These are phyloP conservation scores for Magnusiomyces tetraspermus DNA, from an alignment of 1,139 yeast species.

Conservation along the genomic window DNA sequence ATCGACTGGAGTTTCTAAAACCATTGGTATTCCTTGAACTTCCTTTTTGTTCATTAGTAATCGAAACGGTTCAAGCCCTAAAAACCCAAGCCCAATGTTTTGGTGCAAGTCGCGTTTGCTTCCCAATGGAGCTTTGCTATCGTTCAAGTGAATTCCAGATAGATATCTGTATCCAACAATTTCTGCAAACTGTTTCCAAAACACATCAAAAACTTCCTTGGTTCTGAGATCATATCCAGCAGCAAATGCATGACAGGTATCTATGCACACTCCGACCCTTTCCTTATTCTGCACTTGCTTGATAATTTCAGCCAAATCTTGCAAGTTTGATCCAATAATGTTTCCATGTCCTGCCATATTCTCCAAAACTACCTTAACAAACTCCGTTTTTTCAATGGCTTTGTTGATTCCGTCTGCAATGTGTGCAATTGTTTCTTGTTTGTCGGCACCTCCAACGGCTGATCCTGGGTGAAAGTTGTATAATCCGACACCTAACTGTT, in stretches of 20 bases:
- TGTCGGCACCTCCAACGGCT: constrained; percentile 58
- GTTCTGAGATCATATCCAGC: constrained; percentile 87
- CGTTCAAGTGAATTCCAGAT: constrained; percentile 78
- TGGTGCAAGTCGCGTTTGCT: constrained; percentile 91
- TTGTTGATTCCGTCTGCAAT: constrained; percentile 71
- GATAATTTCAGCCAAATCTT: constrained; percentile 69
- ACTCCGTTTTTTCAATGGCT: constrained; percentile 62
- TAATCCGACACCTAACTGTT: constrained; percentile 67
- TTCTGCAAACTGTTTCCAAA: constrained; percentile 68
- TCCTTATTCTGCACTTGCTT: constrained; percentile 64
- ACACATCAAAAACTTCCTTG: constrained; percentile 45
- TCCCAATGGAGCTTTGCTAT: constrained; percentile 86
- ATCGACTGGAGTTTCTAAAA: constrained; percentile 81
- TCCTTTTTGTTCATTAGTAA: constrained; percentile 59
- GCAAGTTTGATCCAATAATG: constrained; percentile 70
- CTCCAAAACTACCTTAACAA: constrained; percentile 83
- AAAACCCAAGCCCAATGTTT: constrained; percentile 76
- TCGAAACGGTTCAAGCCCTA: constrained; percentile 79
- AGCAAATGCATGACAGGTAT: constrained; percentile 92
- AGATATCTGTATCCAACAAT: constrained; percentile 67
- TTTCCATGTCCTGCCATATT: constrained; percentile 98
- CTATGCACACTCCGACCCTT: constrained; percentile 88
- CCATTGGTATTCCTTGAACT: constrained; percentile 59
- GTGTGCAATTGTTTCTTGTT: constrained; percentile 49
- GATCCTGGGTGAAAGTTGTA: constrained; percentile 97